Evolutionary conservation across 1,284 basidiomycete species (phyloP), one percentile per base, ranked within the genome.

Genomic region (Chondrostereum purpureum): DNA sequence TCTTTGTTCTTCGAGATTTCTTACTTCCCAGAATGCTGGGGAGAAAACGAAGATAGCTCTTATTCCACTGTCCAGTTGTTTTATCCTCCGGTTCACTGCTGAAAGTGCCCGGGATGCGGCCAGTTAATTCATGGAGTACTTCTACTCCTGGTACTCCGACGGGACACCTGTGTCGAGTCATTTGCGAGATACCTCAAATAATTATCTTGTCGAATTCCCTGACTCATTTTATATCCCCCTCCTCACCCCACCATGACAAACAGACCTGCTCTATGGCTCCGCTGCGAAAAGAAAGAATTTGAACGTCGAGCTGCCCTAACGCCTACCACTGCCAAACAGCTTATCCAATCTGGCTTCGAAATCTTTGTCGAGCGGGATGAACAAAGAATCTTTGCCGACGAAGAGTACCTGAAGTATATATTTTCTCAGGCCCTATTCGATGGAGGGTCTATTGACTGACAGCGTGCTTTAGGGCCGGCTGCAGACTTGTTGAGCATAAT

Each of bases 301-400:
- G 96, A 99, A 68, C 84, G 86, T 52, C 88, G 95, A 48, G 85
- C 93, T 33, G 95, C 95, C 12, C 75, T 99, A 55, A 96, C 94
- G 12, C 95, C 95, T 2, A 86, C 89, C 17, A 96, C 92, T 1
- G 84, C 93, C 55, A 93, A 90, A 69, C 78, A 77, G 54, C 80
- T 99, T 52, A 84, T 99, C 64, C 87, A 92, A 58, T 83, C 83
- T 39, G 93, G 93, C 42, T 98, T 98, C 68, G 78, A 89, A 45
- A 86, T 99, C 62, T 81, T 74, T 50, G 94, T 99, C 49, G 95
- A 99, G 68, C 78, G 89, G 53, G 95, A 99, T 66, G 78, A 88
- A 46, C 92, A 98, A 69, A 75, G 96, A 53, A 97, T 97, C 63
- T 99, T 99, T 69, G 83, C 91, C 55, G 93, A 99, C 63, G 72